Evolutionary conservation across 345 rosid species (phyloP).

Genomic region (Populus nigra): DNA sequence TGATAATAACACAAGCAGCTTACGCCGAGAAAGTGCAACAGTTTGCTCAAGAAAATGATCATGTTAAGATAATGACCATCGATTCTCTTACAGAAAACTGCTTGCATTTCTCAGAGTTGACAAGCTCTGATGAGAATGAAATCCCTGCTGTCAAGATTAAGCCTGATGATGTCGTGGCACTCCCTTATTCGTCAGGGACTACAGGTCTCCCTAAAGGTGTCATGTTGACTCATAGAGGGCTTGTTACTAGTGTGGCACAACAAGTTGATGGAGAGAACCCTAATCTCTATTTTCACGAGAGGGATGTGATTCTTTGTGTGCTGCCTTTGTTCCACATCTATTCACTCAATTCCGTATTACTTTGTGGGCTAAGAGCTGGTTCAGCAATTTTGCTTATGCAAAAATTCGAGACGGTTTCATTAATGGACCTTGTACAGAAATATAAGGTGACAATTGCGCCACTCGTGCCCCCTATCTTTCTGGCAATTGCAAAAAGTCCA

Average conservation of each 20-base stretch:
- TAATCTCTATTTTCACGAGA: constrained; percentile 59
- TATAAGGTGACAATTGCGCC: constrained; percentile 72
- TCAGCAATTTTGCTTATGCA: constrained; percentile 81
- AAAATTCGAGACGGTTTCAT: constrained; percentile 56
- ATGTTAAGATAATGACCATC: constrained; percentile 33
- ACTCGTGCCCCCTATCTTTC: constrained; percentile 73
- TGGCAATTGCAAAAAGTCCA: constrained; percentile 61
- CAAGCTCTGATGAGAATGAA: constrained; percentile 40
- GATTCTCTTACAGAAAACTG: constrained; percentile 47
- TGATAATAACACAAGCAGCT: constrained; percentile 59
- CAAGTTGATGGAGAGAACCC: constrained; percentile 97
- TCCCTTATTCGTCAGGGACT: constrained; percentile 93
- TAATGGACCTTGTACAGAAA: constrained; percentile 58
- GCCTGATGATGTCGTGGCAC: constrained; percentile 74
- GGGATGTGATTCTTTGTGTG: constrained; percentile 72
- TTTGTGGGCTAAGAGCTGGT: constrained; percentile 76
- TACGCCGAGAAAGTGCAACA: constrained; percentile 53
- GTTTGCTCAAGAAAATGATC: constrained; percentile 26
- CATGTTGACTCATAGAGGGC: constrained; percentile 79
- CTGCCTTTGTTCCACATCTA: constrained; percentile 85
- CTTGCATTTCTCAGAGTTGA: constrained; percentile 61
- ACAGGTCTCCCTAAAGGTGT: constrained; percentile 96
- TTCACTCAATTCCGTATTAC: constrained; percentile 62
- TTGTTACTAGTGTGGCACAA: constrained; percentile 78
- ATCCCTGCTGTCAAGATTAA: constrained; percentile 38